Conservation (phyloP, 192 early-diverging fungal species). For the Umbelopsis vinacea region DNA sequence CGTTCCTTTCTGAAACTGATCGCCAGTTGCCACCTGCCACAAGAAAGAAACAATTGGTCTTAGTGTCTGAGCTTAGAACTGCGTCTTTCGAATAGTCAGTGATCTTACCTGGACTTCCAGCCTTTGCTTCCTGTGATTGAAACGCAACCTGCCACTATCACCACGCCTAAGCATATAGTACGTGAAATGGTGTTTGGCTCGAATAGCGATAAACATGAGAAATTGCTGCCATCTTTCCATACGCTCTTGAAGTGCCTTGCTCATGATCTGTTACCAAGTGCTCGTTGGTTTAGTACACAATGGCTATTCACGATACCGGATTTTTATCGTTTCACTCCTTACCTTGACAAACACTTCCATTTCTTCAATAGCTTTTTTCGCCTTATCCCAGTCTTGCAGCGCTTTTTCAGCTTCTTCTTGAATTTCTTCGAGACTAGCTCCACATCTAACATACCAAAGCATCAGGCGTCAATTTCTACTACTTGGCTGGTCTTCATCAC, state of each 20-base stretch:
- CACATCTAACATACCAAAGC: constrained; percentile 40
- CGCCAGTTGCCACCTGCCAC: constrained; percentile 46
- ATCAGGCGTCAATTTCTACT: too few species aligned
- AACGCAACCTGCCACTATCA: constrained; percentile 77
- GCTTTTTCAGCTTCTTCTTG: constrained; percentile 55
- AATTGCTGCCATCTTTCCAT: constrained; percentile 69
- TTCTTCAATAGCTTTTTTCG: constrained; percentile 54
- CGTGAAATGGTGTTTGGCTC: constrained; percentile 75
- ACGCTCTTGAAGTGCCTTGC: constrained; percentile 60
- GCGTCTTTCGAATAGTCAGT: background rate
- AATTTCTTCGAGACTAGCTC: constrained; percentile 63
- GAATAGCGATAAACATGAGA: constrained; percentile 71
- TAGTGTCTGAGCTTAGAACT: too few species aligned
- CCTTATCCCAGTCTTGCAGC: constrained; percentile 56
- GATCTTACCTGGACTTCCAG: constrained; percentile 65
- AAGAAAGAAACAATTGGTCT: background rate
- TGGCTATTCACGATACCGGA: background rate
- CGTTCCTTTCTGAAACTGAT: constrained; percentile 44
- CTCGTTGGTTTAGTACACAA: background rate
- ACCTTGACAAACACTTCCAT: constrained; percentile 56
- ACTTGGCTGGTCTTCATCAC: too few species aligned
- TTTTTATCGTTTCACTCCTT: background rate
- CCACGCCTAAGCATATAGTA: constrained; percentile 79
- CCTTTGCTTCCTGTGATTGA: constrained; percentile 70
- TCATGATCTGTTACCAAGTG: constrained; percentile 44